Base-by-base conservation (phyloP, 305 asterid species). In the Ilex paraguariensis region DNA sequence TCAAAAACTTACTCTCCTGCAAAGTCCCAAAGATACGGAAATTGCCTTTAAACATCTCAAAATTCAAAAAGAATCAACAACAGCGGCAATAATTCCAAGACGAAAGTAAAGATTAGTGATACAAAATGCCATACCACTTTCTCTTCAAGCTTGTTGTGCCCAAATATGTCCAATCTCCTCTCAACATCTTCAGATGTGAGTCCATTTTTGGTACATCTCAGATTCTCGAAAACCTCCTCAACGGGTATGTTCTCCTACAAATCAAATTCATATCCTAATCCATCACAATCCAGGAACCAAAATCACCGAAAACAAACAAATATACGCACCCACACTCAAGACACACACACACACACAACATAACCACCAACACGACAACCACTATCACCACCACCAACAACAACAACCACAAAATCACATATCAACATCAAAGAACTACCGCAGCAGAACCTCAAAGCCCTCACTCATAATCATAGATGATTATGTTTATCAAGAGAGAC, bases 1-100 rank as follows among this genome's bases (percentile, higher is more conserved):
- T 85, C 54, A 82, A 73, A 65, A 85, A 0, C 71, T 82, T 82
- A 63, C 79, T 85, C 79, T 85, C 88, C 91, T 84, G 76, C 75
- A 70, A 66, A 51, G 58, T 16, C 61, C 31, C 65, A 52, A 11
- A 48, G 32, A 40, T 28, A 59, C 62, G 68, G 57, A 56, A n/a
- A 10, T 31, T 45, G 51, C 36, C 39, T 31, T 54, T 21, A 54
- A 49, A 31, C n/a, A 16, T 54, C 52, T 45, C 15, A 10, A 32
- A 5, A 46, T 52, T 56, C 3, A 13, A 5, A 30, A 31, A 13
- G 28, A 46, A 7, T 13, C 45, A 28, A 63, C 17, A 57, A 13
- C 4, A 1, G 7, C 59, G 40, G 48, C 40, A 56, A 15, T 57
- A 21, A 21, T 21, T 21, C 28, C 28, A 21, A 1, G 28, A 21